phyloP scores from a whole-genome alignment of 164 flowering plant species.

The Vitis rupestris region DNA sequence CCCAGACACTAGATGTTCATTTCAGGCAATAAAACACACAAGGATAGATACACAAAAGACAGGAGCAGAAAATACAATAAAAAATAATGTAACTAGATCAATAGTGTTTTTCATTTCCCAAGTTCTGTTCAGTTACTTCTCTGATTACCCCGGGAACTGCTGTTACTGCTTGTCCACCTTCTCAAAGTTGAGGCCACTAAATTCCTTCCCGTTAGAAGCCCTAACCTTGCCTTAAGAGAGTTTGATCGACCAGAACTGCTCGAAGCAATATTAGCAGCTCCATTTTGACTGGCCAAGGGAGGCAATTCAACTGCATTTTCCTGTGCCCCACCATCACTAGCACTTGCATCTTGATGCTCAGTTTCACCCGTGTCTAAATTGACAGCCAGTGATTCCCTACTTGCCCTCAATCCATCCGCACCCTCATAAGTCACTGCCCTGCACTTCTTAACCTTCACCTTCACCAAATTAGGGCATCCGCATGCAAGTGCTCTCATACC shows the following conservation, averaged over 20 bases:
- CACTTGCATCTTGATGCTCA: slow-evolving; percentile 49
- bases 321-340: slow-evolving; percentile 51
- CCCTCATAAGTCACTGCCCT: slow-evolving; percentile 67
- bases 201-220: slow-evolving; percentile 50
- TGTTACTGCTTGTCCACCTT: slow-evolving; percentile 52
- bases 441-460: slow-evolving; percentile 95
- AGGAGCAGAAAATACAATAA: slow-evolving; percentile 14
- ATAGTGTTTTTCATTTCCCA: background rate
- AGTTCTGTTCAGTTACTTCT: background rate
- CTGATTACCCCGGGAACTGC: slow-evolving; percentile 30
- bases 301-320: slow-evolving; percentile 39
- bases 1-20: slow-evolving; percentile 14
- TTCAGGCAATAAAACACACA: slow-evolving; percentile 19
- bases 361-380: slow-evolving; percentile 62
- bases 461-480: slow-evolving; percentile 92
- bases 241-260: slow-evolving; percentile 44
- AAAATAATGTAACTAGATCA: slow-evolving; percentile 18
- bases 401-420: slow-evolving; percentile 64
- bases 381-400: slow-evolving; percentile 56
- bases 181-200: slow-evolving; percentile 62
- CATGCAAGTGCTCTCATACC: slow-evolving; percentile 77
- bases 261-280: slow-evolving; percentile 29
- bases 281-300: slow-evolving; percentile 17
- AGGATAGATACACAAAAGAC: slow-evolving; percentile 12
- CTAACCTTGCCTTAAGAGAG: slow-evolving; percentile 52